Evolutionary conservation across 441 rosid genomes (phyloP), one percentile per base, ranked within the genome.

Genomic region (Pelargonium cotyledonis): DNA sequence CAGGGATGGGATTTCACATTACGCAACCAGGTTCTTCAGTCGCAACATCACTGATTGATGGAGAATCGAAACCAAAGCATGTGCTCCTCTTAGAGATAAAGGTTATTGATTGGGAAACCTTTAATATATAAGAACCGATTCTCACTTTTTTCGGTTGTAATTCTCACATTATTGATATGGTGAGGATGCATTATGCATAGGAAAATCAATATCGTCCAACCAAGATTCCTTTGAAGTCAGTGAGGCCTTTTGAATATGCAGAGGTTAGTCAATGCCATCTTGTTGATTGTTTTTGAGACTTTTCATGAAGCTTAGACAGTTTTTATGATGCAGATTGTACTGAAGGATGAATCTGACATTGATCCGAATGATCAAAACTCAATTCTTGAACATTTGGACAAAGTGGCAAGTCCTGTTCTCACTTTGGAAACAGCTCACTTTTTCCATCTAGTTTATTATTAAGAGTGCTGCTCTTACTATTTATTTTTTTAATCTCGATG

Each of bases 1-100:
- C 91, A n/a, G 99, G 99, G 67, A 91, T 95, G 99, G 99, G 99
- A 70, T 95, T 95, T 78, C 97, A 95, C 83, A 82, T 95, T 71
- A 91, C 97, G 18, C 99, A 91, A 82, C 97, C 99, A 16, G 97
- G 99, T 70, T 95, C 99, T 70, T 95, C 99, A 16, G 85, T 95
- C 68, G 99, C 99, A 60, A 95, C 99, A 2, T 95, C 99, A 64
- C 85, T 95, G 60, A 95, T 95, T 77, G 97, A 91, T 80, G 99
- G 99, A 70, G 99, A 95, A 78, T 90, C 99, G 72, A 95, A 90
- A 82, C 99, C 91, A 61, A 95, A 95, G 78, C 99, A 95, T 78
- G 95, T 90, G 68, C 96, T 95, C 79, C 95, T 92, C 73, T 83
- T 95, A 66, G 99, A 92, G 87, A 89, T 95, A 78, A 95, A 91